Percentiles rank a stretch among this genome's conserved stretches.
phyloP scores from a whole-genome alignment of 2,329 filamentous ascomycete species.

The Hymenoscyphus fraxineus region DNA sequence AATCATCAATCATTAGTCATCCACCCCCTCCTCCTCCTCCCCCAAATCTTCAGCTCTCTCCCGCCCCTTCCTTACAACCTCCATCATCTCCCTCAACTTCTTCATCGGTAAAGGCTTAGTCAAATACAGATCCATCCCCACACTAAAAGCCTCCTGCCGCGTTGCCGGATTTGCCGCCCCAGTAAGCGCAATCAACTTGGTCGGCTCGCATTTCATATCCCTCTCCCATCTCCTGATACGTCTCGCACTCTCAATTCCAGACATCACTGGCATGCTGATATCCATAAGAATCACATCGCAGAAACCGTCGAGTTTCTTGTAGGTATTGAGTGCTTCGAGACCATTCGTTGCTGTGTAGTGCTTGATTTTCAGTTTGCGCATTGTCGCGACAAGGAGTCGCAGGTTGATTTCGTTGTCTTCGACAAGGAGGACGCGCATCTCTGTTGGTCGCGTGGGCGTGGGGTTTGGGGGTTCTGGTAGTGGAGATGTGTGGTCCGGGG shows the following conservation, averaged over 20 bases:
- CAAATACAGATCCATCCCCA: slow-evolving; percentile 51
- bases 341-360: slow-evolving; percentile 43
- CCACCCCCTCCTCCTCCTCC: too few relatives aligned
- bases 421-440: slow-evolving; percentile 36
- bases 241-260: slow-evolving; percentile 45
- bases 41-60: background rate
- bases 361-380: slow-evolving; percentile 33
- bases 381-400: slow-evolving; percentile 32
- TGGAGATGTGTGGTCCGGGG: background rate
- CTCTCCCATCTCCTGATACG: slow-evolving; percentile 47
- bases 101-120: slow-evolving; percentile 47
- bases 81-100: slow-evolving; percentile 29
- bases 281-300: slow-evolving; percentile 50
- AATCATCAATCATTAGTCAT: too few relatives aligned
- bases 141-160: slow-evolving; percentile 47
- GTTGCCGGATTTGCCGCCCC: slow-evolving; percentile 48
- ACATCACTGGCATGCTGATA: slow-evolving; percentile 54
- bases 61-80: slow-evolving; percentile 28
- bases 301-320: slow-evolving; percentile 29
- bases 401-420: slow-evolving; percentile 44
- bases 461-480: background rate
- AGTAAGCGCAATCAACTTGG: slow-evolving; percentile 50
- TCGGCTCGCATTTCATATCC: slow-evolving; percentile 38
- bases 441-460: slow-evolving; percentile 10
- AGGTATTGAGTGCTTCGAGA: slow-evolving; percentile 43